Evolutionary conservation across 805 yeast species (phyloP).

Genomic region (Candida corydali): DNA sequence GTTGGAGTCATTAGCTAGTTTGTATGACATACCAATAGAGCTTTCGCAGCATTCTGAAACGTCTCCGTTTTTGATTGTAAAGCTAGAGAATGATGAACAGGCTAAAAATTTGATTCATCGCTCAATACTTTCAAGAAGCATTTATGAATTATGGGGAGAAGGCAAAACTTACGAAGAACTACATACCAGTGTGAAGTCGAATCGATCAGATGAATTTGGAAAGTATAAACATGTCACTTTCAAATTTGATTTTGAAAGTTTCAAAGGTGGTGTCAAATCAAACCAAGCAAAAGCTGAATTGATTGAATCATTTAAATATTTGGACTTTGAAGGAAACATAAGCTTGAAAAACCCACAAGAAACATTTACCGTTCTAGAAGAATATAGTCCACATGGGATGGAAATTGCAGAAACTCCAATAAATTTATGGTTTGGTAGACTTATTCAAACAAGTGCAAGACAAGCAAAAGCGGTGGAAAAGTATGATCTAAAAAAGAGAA

Average conservation of each 20-base stretch:
- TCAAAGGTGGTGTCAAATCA: constrained; percentile 46
- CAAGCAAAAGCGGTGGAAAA: constrained; percentile 62
- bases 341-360: constrained; percentile 73
- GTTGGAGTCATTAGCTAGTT: constrained; percentile 75
- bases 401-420: constrained; percentile 48
- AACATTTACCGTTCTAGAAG: constrained; percentile 69
- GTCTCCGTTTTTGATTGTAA: constrained; percentile 68
- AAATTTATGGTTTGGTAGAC: constrained; percentile 71
- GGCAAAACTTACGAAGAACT: constrained; percentile 54
- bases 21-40: constrained; percentile 55
- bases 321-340: constrained; percentile 74
- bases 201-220: constrained; percentile 29
- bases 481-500: constrained; percentile 77
- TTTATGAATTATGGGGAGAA: constrained; percentile 82
- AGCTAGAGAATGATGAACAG: constrained; percentile 59
- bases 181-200: constrained; percentile 46
- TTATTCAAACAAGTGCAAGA: constrained; percentile 60
- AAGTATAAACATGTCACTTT: constrained; percentile 49
- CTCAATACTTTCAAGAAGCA: constrained; percentile 65
- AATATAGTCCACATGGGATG: constrained; percentile 50
- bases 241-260: constrained; percentile 79
- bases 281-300: constrained; percentile 49
- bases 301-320: constrained; percentile 68
- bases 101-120: constrained; percentile 64
- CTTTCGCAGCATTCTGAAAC: constrained; percentile 52